phyloP scores from a whole-genome alignment of 371 early-diverging fungal species.

The Rhizopus stolonifer region DNA sequence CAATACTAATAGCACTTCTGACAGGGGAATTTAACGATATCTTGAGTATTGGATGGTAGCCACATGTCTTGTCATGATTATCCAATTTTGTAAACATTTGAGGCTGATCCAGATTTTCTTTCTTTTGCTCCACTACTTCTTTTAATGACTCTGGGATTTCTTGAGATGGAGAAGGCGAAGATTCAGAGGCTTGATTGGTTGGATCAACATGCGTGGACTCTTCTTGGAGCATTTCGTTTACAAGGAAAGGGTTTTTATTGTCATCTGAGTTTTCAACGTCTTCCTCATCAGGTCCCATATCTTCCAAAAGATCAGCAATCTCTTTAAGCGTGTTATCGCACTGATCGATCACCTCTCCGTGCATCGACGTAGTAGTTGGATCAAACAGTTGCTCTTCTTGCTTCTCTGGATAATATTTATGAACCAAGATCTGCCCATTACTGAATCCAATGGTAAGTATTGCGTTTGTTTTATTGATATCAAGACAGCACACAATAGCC shows the following conservation, averaged over 20 bases:
- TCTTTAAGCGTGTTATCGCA: constrained; percentile 44
- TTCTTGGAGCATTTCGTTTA: neutral
- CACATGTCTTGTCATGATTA: constrained; percentile 2
- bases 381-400: neutral
- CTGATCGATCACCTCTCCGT: constrained; percentile 25
- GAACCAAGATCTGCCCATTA: constrained; percentile 31
- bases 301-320: constrained; percentile 34
- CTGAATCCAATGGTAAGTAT: constrained; percentile 40
- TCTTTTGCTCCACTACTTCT: neutral
- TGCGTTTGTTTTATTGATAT: constrained; percentile 35
- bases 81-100: constrained; percentile 9
- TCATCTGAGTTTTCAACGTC: neutral
- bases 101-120: neutral
- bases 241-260: neutral
- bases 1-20: constrained; percentile 17
- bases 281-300: constrained; percentile 25
- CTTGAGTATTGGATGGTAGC: constrained; percentile 11
- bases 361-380: constrained; percentile 1
- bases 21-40: constrained; percentile 9
- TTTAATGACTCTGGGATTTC: too few species aligned
- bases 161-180: constrained; percentile 6
- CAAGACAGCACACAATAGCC: constrained; percentile 33
- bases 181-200: neutral
- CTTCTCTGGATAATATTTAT: constrained; percentile 16
- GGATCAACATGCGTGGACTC: neutral